These are phyloP conservation scores for Thalassiosira exigua DNA, from an alignment of 352 stramenopile species.

Conservation along the genomic window DNA sequence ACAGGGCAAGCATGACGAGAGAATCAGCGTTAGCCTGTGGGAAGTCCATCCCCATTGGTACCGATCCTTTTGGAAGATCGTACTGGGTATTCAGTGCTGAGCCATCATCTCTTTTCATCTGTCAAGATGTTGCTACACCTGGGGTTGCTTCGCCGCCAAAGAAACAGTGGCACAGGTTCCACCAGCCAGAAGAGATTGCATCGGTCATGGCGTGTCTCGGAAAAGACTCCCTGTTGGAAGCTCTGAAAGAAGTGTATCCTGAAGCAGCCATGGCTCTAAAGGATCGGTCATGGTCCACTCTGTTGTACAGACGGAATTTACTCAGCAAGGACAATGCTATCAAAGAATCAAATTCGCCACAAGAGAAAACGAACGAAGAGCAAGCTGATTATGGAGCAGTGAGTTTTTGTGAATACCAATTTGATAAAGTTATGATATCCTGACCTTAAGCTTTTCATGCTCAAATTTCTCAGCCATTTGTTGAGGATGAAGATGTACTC, in stretches of 20 bases:
- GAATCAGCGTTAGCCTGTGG: constrained; percentile 73
- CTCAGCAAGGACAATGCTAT: neutral
- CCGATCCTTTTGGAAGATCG: constrained; percentile 70
- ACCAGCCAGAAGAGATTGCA: constrained; percentile 77
- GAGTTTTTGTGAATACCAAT: no score
- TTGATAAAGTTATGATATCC: no score
- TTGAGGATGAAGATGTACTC: constrained; percentile 80
- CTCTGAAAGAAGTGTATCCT: constrained; percentile 76
- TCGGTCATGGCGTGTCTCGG: constrained; percentile 79
- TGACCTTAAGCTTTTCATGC: no score
- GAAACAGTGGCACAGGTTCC: constrained; percentile 74
- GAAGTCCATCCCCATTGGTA: constrained; percentile 75
- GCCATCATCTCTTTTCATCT: constrained; percentile 79
- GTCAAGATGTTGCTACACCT: constrained; percentile 30
- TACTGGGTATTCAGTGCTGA: constrained; percentile 84
- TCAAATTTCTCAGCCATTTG: constrained; percentile 61
- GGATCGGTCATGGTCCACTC: constrained; percentile 71
- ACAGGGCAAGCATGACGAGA: constrained; percentile 61
- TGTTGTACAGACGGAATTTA: constrained; percentile 63
- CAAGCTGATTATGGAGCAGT: constrained; percentile 58
- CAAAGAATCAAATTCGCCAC: constrained; percentile 17
- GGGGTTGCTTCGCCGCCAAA: neutral
- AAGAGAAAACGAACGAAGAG: constrained; percentile 29
- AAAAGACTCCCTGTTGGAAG: constrained; percentile 65
- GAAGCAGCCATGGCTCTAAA: constrained; percentile 63